Conservation (phyloP, 2,329 filamentous ascomycete species). For the Botryotinia convoluta region DNA sequence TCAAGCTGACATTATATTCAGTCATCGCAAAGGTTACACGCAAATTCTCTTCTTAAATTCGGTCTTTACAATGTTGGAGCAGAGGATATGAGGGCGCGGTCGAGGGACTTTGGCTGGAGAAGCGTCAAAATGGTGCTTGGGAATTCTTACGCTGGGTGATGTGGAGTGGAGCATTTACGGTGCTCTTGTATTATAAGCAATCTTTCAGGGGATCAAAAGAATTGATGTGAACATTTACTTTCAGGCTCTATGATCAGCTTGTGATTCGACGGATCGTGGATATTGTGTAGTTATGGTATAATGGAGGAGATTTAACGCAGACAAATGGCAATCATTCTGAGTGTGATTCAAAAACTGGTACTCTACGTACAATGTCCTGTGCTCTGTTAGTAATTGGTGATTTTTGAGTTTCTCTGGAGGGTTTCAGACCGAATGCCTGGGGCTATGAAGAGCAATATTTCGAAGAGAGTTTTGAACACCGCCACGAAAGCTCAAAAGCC, state of each 20-base stretch:
- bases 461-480: neutral
- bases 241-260: neutral
- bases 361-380: neutral
- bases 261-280: slow-evolving; percentile 2
- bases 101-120: neutral
- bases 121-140: slow-evolving; percentile 1
- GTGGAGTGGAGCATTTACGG: neutral
- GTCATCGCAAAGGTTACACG: slow-evolving; percentile 95
- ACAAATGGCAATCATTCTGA: neutral
- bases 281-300: neutral
- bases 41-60: slow-evolving; percentile 61
- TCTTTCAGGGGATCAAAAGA: slow-evolving; percentile 16
- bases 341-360: neutral
- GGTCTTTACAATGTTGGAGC: slow-evolving; percentile 8
- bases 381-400: neutral
- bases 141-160: neutral
- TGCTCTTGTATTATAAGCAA: slow-evolving; percentile 22
- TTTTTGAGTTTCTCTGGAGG: neutral
- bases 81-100: slow-evolving; percentile 4
- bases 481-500: neutral
- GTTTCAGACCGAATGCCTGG: neutral
- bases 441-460: no score
- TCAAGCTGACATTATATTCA: slow-evolving; percentile 40
- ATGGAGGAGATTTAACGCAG: neutral
- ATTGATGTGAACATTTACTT: slow-evolving; percentile 14